These are phyloP conservation scores for Thermoascus crustaceus DNA, from an alignment of 2,329 filamentous ascomycete genomes.

Conservation along the genomic window DNA sequence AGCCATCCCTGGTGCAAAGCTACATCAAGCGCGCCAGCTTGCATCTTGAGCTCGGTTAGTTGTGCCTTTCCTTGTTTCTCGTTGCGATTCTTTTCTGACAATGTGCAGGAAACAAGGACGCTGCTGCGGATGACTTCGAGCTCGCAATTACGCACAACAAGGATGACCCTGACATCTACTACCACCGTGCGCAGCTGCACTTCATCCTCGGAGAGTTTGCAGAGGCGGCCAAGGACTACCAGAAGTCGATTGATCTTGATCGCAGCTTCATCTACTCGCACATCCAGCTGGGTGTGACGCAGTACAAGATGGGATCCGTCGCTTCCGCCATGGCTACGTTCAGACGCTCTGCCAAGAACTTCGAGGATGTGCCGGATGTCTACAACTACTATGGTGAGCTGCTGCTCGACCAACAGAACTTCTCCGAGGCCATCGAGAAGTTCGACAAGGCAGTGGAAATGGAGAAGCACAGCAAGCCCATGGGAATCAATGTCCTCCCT, in stretches of 20 bases:
- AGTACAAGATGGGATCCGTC: conserved; percentile 99
- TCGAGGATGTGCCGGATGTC: conserved; percentile 89
- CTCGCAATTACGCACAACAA: conserved; percentile 76
- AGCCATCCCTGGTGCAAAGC: conserved; percentile 83
- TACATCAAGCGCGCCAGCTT: conserved; percentile 99
- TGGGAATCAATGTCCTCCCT: conserved; percentile 94
- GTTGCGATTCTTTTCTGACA: conserved; percentile 21
- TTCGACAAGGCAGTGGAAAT: conserved; percentile 98
- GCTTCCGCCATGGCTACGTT: conserved; percentile 98
- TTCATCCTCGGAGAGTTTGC: conserved; percentile 94
- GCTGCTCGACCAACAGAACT: conserved; percentile 92
- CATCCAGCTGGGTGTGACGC: conserved; percentile 96
- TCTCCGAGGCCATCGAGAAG: conserved; percentile 89
- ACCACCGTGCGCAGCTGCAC: conserved; percentile 95
- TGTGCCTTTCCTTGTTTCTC: conserved; percentile 1
- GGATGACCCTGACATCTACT: conserved; percentile 93
- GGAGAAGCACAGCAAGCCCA: conserved; percentile 89
- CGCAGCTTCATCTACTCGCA: conserved; percentile 97
- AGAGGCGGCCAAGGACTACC: conserved; percentile 95
- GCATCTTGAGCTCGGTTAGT: conserved; percentile 80
- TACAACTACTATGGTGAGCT: conserved; percentile 99
- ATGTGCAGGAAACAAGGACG: conserved; percentile 63
- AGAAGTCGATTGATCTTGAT: conserved; percentile 97
- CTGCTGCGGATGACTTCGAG: conserved; percentile 79
- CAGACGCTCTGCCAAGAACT: conserved; percentile 96